These are phyloP conservation scores for Aegilops longissima DNA, from an alignment of 176 grass and related monocot genomes.

Conservation along the genomic window DNA sequence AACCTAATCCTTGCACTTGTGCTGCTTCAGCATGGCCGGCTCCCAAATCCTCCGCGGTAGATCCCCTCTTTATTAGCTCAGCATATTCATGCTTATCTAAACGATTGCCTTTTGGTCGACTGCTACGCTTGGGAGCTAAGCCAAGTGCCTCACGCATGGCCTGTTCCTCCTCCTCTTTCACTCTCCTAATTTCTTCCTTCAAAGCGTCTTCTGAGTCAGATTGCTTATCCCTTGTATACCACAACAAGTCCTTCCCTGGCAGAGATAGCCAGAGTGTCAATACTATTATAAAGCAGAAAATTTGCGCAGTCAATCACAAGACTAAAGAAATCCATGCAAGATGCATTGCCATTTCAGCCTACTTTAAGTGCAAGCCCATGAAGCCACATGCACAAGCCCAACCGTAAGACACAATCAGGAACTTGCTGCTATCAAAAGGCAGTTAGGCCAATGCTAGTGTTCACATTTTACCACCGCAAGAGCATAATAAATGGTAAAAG, in stretches of 20 bases:
- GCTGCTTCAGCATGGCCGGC: constrained; percentile 91
- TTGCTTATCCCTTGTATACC: constrained; percentile 87
- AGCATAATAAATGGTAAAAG: neutral
- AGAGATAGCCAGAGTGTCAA: neutral
- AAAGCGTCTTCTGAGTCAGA: constrained; percentile 62
- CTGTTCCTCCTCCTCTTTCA: constrained; percentile 97
- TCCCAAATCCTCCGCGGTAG: constrained; percentile 90
- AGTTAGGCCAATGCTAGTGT: neutral
- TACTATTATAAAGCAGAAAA: neutral
- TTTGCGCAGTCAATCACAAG: neutral
- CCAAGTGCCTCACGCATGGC: constrained; percentile 94
- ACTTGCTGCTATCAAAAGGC: neutral
- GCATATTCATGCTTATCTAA: constrained; percentile 97
- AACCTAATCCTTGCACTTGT: constrained; percentile 87
- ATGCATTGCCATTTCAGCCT: neutral
- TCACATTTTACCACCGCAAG: neutral
- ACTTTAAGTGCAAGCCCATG: neutral
- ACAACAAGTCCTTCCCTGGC: constrained; percentile 85
- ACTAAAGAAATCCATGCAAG: neutral
- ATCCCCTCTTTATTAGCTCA: constrained; percentile 90
- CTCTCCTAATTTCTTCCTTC: constrained; percentile 91
- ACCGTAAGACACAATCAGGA: neutral
- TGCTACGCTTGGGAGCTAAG: constrained; percentile 85
- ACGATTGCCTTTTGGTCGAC: constrained; percentile 59
- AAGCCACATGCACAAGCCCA: neutral